Evolutionary conservation across 2,329 filamentous ascomycete genomes (phyloP), one percentile per base, ranked within the genome.

Genomic region (Pestalotiopsis sp.): DNA sequence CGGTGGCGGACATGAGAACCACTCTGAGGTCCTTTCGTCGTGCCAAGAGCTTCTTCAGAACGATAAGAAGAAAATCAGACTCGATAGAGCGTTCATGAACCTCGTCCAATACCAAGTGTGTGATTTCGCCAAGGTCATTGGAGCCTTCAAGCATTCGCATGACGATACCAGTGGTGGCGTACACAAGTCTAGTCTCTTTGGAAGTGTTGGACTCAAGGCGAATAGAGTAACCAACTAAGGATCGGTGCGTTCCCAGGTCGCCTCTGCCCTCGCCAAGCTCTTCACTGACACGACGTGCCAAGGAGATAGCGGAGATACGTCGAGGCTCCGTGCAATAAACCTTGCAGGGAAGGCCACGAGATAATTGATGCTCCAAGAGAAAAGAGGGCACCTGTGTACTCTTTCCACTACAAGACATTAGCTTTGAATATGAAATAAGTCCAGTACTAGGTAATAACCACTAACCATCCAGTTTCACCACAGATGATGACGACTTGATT

Each of bases 341-440:
- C 75, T 97, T 98, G 81, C 94, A 98, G 4, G 89, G 83, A 71
- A 89, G 91, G 4, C 94, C 95, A 70, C 91, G 88, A 3, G 89
- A 88, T 63, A 99, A 86, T 75, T 98, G 91, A 74, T 97, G 89
- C 78, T 99, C 96, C 7, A 99, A 84, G 66, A 99, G 88, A 76
- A 97, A 98, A 0, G 94, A 91, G 4, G 96, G 96, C n/a, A 98
- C 92, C 75, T 99, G 96, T 0, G 96, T 99, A 79, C 94, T 98
- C 83, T 99, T 99, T 71, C 96, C 96, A 77, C 91, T 85, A 64
- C 70, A 24, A 13, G 13, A 10, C 13, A 39, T 67, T 64, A 81
- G 73, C 65, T 57, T 35, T 6, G 61, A 9, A 22, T 9, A 35
- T 58, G 52, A 61, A n/a, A 58, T 57, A 13, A 61, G 65, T 64